Conservation (phyloP, 2,329 filamentous ascomycete species). For the Tympanopsis confertula region DNA sequence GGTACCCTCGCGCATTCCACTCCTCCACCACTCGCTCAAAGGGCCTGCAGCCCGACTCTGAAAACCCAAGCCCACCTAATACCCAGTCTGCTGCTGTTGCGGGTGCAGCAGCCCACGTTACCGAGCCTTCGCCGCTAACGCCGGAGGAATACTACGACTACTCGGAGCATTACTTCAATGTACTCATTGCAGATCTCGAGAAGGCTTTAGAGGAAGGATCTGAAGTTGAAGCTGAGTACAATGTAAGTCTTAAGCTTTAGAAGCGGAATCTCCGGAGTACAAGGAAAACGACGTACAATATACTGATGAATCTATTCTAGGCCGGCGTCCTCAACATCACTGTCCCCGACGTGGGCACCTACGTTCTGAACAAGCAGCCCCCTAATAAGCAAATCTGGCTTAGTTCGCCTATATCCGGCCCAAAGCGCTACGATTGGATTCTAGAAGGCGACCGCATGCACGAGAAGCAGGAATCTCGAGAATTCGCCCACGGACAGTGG, state of each 20-base stretch:
- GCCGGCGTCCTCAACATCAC: conserved; percentile 73
- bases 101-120: conserved; percentile 20
- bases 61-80: conserved; percentile 34
- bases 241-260: no score
- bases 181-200: conserved; percentile 51
- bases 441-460: conserved; percentile 59
- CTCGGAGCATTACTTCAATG: conserved; percentile 63
- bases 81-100: conserved; percentile 8
- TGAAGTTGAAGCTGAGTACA: conserved; percentile 80
- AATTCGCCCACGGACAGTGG: background rate
- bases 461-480: conserved; percentile 77
- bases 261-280: no score
- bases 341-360: conserved; percentile 62
- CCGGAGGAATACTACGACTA: conserved; percentile 65
- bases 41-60: conserved; percentile 48
- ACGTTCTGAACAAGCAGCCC: conserved; percentile 96
- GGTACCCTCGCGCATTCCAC: no score
- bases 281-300: no score
- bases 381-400: conserved; percentile 98
- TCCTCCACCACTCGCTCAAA: conserved; percentile 21
- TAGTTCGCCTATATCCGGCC: conserved; percentile 78
- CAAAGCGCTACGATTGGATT: conserved; percentile 90
- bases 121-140: conserved; percentile 48
- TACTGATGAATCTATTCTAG: no score
- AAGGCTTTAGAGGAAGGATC: conserved; percentile 59